These are phyloP conservation scores for Acephala macrosclerotiorum DNA, from an alignment of 2,329 filamentous ascomycete species.

Conservation along the genomic window DNA sequence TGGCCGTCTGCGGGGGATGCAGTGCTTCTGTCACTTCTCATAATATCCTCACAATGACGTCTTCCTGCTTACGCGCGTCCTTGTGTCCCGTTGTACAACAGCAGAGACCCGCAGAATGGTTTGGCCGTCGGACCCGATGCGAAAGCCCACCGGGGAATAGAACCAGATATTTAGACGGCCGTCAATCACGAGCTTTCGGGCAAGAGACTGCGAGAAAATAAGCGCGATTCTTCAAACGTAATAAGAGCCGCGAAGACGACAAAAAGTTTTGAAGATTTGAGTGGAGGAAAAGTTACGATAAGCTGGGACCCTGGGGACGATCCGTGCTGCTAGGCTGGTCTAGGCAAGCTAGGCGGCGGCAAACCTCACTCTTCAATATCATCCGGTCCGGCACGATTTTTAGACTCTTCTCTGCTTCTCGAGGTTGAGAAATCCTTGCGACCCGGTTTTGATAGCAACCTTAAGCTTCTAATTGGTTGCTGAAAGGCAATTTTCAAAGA, in stretches of 20 bases:
- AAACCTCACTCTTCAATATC: not conserved
- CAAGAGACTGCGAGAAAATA: not conserved
- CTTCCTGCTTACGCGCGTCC: not conserved
- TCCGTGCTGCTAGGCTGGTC: not conserved
- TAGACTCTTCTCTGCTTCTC: not conserved
- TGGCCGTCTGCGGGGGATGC: not conserved
- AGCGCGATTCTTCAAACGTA: not conserved
- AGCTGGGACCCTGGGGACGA: not conserved
- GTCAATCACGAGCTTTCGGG: constrained; percentile 2
- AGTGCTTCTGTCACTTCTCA: not conserved
- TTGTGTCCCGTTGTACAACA: not conserved
- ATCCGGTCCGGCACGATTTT: not conserved
- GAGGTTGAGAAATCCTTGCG: not conserved
- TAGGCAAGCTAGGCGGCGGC: constrained; percentile 1
- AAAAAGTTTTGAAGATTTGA: constrained; percentile 7
- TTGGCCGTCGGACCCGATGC: constrained; percentile 8
- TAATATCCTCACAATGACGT: not conserved
- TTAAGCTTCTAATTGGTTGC: not conserved
- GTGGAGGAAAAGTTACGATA: constrained; percentile 11
- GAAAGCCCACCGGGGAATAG: not conserved
- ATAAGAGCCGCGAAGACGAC: not conserved
- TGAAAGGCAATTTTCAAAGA: not conserved
- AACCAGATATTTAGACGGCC: not conserved
- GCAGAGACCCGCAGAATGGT: not conserved
- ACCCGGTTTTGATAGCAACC: not conserved